A percentile compares a stretch with the other conserved stretches of the same genome.
Evolutionary conservation across 495 filamentous ascomycete species (phyloP).

Genomic region (Penicillium mononematosum): DNA sequence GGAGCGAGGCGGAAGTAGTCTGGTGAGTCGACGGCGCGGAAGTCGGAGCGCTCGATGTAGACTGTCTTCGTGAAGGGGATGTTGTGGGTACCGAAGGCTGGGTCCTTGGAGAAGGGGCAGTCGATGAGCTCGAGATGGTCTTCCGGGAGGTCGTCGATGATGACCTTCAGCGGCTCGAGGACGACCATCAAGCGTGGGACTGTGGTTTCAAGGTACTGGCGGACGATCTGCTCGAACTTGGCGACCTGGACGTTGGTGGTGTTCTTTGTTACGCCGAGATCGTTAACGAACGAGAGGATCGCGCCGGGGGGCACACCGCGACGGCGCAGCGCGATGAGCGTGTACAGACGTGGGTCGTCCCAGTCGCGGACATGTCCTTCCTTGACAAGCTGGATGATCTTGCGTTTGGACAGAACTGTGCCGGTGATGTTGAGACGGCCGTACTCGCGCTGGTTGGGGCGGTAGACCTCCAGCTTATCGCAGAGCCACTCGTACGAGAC

Average conservation of each 20-base stretch:
- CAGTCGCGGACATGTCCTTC: conserved; percentile 72
- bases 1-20: conserved; percentile 95
- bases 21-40: conserved; percentile 77
- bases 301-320: conserved; percentile 84
- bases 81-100: conserved; percentile 46
- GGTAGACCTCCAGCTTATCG: conserved; percentile 68
- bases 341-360: conserved; percentile 89
- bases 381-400: conserved; percentile 73
- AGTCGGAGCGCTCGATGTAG: conserved; percentile 92
- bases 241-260: conserved; percentile 68
- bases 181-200: conserved; percentile 85
- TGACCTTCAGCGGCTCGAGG: conserved; percentile 66
- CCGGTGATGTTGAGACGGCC: conserved; percentile 77
- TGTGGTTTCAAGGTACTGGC: conserved; percentile 76
- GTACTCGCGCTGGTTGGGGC: conserved; percentile 83
- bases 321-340: conserved; percentile 78
- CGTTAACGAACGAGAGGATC: conserved; percentile 82
- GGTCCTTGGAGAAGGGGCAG: conserved; percentile 64
- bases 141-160: conserved; percentile 72
- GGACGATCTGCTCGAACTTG: conserved; percentile 75
- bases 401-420: conserved; percentile 80
- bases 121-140: conserved; percentile 61
- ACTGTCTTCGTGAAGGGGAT: conserved; percentile 81
- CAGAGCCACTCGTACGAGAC: conserved; percentile 89
- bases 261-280: conserved; percentile 81